Base-by-base conservation (phyloP, 2,329 filamentous ascomycete species). In the Colletotrichum tropicicola region DNA sequence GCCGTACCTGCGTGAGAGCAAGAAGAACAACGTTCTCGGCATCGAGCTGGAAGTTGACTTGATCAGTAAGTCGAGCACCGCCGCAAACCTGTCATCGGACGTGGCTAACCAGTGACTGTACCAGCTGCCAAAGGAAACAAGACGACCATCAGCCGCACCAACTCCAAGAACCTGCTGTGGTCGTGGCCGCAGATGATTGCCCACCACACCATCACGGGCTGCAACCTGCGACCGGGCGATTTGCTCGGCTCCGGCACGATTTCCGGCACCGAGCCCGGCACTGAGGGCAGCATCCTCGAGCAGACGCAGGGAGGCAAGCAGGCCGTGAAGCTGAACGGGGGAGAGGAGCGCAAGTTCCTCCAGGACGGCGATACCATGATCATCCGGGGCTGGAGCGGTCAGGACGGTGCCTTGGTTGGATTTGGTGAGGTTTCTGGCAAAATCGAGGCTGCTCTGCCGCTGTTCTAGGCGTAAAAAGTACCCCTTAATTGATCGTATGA, bases 181-280 rank as follows among this genome's bases (percentile, higher is more conserved):
- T 94, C 92, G 0, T 96, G 93, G 80, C 86, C 91, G 1, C 93
- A 96, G 74, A 94, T 95, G 92, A 81, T 96, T 32, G 87, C 92
- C 0, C 92, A 96, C 76, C 92, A 96, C 75, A 90, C 91, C 3
- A 86, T 93, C 62, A 91, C 89, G 0, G 92, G 92, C 6, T 96
- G 92, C 76, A 89, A 90, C 7, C 84, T 96, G 78, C 85, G 88
- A 6, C 84, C 89, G 0, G 92, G 92, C 45, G 92, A 97, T 72
- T 75, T 96, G 44, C 78, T 97, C 1, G 92, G 92, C 2, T 92
- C 89, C 1, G 92, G 92, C 7, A 96, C 92, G 0, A 94, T 96
- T 68, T 80, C 79, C 0, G 92, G 92, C 6, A 85, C 87, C 6
- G 81, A 89, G 65, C 44, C 77, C 6, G 91, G 91, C 10, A 86